Evolutionary conservation across 2,329 filamentous ascomycete species (phyloP).

Genomic region (Thelonectria olida): DNA sequence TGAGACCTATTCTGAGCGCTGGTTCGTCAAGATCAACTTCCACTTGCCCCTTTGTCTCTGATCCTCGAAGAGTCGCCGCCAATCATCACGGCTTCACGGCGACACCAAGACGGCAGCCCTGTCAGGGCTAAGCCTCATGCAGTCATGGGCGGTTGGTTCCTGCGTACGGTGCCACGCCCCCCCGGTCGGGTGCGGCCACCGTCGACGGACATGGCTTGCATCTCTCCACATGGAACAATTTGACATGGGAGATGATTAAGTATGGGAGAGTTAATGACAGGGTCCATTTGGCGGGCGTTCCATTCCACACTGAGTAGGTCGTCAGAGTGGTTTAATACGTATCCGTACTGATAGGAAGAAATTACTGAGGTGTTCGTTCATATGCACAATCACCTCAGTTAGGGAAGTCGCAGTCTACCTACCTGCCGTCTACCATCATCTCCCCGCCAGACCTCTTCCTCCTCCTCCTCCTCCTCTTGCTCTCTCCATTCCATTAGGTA

Average conservation of each 20-base stretch:
- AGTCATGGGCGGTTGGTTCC: conserved; percentile 34
- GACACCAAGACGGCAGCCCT: background rate
- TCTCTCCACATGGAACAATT: conserved; percentile 30
- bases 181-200: no score
- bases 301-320: conserved; percentile 4
- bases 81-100: background rate
- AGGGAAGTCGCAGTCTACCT: background rate
- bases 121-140: conserved; percentile 21
- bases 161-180: conserved; percentile 34
- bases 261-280: conserved; percentile 5
- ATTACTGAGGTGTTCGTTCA: background rate
- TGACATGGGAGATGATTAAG: conserved; percentile 12
- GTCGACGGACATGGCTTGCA: conserved; percentile 15
- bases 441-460: conserved; percentile 1
- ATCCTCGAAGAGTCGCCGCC: background rate
- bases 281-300: background rate
- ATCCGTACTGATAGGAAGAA: no score
- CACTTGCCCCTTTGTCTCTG: background rate
- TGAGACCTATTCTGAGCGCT: no score
- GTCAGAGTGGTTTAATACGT: background rate
- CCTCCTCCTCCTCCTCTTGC: background rate
- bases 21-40: background rate
- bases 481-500: conserved; percentile 24
- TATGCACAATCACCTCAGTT: background rate
- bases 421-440: conserved; percentile 4